Conservation (phyloP, 306 rosid genomes). For the Vigna trinervia region DNA sequence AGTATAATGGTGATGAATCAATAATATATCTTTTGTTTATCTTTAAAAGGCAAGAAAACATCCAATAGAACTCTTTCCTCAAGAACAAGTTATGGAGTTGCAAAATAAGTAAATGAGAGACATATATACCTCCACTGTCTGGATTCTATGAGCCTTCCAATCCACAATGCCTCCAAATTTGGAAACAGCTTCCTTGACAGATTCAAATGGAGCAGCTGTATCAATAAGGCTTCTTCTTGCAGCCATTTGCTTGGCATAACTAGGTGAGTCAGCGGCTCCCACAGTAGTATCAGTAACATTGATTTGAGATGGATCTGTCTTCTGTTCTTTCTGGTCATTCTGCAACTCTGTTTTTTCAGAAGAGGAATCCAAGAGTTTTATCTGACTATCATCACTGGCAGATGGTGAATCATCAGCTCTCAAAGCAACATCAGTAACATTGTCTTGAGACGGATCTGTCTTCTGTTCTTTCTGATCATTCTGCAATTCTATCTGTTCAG, state of each 20-base stretch:
- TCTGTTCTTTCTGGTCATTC: constrained; percentile 23
- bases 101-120: not conserved
- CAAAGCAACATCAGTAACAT: too few relatives aligned
- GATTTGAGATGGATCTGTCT: constrained; percentile 36
- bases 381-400: not conserved
- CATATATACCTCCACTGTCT: constrained; percentile 78
- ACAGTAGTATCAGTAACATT: constrained; percentile 18
- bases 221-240: constrained; percentile 70
- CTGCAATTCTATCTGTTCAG: constrained; percentile 33
- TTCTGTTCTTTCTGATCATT: constrained; percentile 18
- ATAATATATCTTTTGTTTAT: not conserved
- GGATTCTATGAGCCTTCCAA: constrained; percentile 94
- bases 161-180: constrained; percentile 97
- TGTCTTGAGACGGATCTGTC: constrained; percentile 33
- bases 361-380: constrained; percentile 27
- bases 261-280: constrained; percentile 47
- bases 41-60: not conserved
- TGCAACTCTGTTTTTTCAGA: constrained; percentile 20
- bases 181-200: constrained; percentile 97
- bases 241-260: constrained; percentile 47
- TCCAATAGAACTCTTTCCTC: constrained; percentile 16
- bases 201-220: constrained; percentile 93
- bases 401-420: not conserved
- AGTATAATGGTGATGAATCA: too few relatives aligned
- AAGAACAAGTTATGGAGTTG: not conserved